phyloP scores from a whole-genome alignment of 2,329 filamentous ascomycete species.

The Cyanodermella asteris region DNA sequence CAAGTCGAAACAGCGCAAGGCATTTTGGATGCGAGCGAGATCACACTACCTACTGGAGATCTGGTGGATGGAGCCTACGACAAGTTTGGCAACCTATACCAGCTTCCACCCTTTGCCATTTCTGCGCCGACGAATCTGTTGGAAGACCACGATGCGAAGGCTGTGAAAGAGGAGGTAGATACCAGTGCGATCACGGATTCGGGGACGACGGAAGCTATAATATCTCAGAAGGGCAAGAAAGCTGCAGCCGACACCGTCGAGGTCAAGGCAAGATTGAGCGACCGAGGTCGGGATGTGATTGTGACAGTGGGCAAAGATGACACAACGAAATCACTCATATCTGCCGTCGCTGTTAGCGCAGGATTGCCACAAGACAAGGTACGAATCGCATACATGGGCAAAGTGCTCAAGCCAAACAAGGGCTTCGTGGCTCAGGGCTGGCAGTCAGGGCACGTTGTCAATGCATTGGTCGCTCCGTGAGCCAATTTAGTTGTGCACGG shows the following conservation, averaged over 20 bases:
- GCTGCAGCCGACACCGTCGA: conserved; percentile 32
- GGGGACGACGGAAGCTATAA: conserved; percentile 15
- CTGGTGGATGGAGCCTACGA: conserved; percentile 53
- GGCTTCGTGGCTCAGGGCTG: conserved; percentile 50
- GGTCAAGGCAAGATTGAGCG: conserved; percentile 42
- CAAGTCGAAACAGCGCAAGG: conserved; percentile 51
- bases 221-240: conserved; percentile 39
- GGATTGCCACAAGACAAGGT: conserved; percentile 36
- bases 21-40: conserved; percentile 55
- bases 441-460: conserved; percentile 53
- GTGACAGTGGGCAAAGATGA: conserved; percentile 35
- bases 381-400: conserved; percentile 60
- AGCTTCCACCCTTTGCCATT: conserved; percentile 45
- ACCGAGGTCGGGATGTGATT: conserved; percentile 40
- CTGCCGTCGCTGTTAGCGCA: too few relatives aligned
- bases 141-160: conserved; percentile 8
- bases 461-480: conserved; percentile 47
- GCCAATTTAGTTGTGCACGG: too few relatives aligned
- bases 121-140: conserved; percentile 41
- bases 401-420: conserved; percentile 47
- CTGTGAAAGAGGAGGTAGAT: conserved; percentile 12
- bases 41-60: conserved; percentile 53
- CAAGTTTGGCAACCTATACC: conserved; percentile 45
- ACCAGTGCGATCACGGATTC: conserved; percentile 7
- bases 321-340: too few relatives aligned